Evolutionary conservation across 352 stramenopile species (phyloP).

Genomic region (Phytophthora pini): DNA sequence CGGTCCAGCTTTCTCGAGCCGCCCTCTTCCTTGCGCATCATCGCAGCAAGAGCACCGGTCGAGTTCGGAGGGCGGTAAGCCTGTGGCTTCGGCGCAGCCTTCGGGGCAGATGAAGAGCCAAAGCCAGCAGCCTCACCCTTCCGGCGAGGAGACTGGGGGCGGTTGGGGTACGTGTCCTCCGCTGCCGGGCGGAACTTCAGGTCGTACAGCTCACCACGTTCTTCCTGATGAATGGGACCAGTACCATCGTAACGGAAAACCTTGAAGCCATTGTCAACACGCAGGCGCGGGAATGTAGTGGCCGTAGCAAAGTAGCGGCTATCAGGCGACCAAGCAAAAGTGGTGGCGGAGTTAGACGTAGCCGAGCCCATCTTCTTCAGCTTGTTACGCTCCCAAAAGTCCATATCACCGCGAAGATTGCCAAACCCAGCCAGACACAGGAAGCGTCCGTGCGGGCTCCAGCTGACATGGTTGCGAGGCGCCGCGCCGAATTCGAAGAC

Average conservation of each 20-base stretch:
- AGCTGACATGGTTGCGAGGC: slow-evolving; percentile 96
- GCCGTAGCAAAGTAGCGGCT: slow-evolving; percentile 95
- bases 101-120: slow-evolving; percentile 44
- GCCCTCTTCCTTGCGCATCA: slow-evolving; percentile 92
- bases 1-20: slow-evolving; percentile 84
- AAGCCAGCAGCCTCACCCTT: slow-evolving; percentile 61
- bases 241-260: slow-evolving; percentile 97
- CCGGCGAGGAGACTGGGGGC: slow-evolving; percentile 80
- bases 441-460: slow-evolving; percentile 96
- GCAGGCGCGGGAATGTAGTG: slow-evolving; percentile 97
- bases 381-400: slow-evolving; percentile 97
- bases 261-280: slow-evolving; percentile 98
- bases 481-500: slow-evolving; percentile 97
- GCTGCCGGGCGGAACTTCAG: slow-evolving; percentile 85
- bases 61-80: slow-evolving; percentile 90
- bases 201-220: slow-evolving; percentile 87
- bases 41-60: slow-evolving; percentile 91
- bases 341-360: slow-evolving; percentile 83
- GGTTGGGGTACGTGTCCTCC: slow-evolving; percentile 87
- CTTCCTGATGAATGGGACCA: slow-evolving; percentile 87
- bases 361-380: slow-evolving; percentile 93
- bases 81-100: slow-evolving; percentile 68
- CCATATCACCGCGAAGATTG: slow-evolving; percentile 97
- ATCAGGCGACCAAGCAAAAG: slow-evolving; percentile 94
- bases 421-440: slow-evolving; percentile 96